Evolutionary conservation across 1,284 basidiomycete species (phyloP).

Genomic region (Ganoderma sinense): DNA sequence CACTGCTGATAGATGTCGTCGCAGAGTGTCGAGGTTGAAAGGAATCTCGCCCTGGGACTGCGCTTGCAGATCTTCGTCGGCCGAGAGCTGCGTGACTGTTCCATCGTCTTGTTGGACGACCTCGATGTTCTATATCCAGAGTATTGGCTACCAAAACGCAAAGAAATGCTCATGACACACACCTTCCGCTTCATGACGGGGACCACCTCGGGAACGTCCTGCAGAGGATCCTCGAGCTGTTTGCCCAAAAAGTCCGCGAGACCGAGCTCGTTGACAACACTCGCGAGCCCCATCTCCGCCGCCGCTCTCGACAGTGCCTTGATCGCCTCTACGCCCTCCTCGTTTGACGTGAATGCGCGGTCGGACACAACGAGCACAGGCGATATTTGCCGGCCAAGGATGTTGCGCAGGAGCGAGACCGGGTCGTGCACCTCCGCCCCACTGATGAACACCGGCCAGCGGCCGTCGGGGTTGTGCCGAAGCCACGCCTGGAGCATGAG

Average conservation of each 20-base stretch:
- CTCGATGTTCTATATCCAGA: constrained; percentile 15
- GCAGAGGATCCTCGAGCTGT: constrained; percentile 51
- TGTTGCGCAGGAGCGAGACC: constrained; percentile 51
- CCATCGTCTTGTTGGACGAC: constrained; percentile 33
- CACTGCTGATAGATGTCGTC: constrained; percentile 70
- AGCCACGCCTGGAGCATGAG: constrained; percentile 67
- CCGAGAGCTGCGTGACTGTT: constrained; percentile 29
- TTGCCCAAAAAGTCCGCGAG: constrained; percentile 56
- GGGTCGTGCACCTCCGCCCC: constrained; percentile 41
- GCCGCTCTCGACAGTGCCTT: constrained; percentile 66
- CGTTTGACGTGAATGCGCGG: constrained; percentile 58
- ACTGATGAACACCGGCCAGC: constrained; percentile 26
- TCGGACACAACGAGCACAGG: constrained; percentile 64
- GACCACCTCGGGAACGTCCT: constrained; percentile 62
- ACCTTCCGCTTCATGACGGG: constrained; percentile 53
- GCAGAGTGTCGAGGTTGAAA: constrained; percentile 76
- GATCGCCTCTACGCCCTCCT: constrained; percentile 64
- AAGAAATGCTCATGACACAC: constrained; percentile 19
- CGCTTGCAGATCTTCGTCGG: constrained; percentile 25
- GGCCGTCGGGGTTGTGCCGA: constrained; percentile 50
- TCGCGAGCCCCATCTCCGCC: constrained; percentile 57
- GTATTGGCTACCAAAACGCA: not conserved
- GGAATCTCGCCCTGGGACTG: constrained; percentile 54
- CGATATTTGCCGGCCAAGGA: constrained; percentile 59
- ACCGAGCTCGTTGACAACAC: constrained; percentile 63